These are phyloP conservation scores for Phytophthora colocasiae DNA, from an alignment of 352 stramenopile genomes.

Conservation along the genomic window DNA sequence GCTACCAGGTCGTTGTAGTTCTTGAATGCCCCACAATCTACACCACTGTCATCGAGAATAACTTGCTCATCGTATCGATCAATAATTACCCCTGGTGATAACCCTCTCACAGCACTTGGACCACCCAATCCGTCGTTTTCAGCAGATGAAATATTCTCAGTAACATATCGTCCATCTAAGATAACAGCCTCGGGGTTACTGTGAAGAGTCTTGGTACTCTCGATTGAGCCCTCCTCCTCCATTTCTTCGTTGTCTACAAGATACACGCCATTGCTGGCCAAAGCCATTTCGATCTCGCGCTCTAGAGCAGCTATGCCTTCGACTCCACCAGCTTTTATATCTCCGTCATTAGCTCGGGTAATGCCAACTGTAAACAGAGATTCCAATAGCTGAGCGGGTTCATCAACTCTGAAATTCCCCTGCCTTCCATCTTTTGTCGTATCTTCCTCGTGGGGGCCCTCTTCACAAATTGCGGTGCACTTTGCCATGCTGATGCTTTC, in stretches of 20 bases:
- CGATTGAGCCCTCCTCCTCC: neutral
- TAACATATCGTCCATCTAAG: neutral
- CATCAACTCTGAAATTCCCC: neutral
- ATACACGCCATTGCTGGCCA: neutral
- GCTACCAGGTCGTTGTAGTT: neutral
- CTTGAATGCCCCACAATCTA: neutral
- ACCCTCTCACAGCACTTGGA: neutral
- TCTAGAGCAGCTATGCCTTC: neutral
- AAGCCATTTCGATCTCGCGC: neutral
- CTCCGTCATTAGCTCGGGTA: neutral
- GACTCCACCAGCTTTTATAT: neutral
- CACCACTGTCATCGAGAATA: neutral
- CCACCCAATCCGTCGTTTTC: neutral
- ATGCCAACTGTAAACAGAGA: constrained; percentile 2
- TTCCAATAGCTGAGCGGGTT: neutral
- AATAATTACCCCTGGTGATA: neutral
- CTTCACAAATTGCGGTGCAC: neutral
- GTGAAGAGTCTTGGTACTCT: neutral
- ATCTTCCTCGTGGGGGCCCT: neutral
- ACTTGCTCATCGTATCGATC: neutral
- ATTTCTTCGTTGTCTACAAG: neutral
- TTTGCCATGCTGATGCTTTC: neutral
- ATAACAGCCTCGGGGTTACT: neutral
- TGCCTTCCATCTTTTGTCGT: neutral
- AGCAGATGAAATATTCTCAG: neutral